Conservation (phyloP, 2,329 filamentous ascomycete species). For the Purpureocillium lavendulum region DNA sequence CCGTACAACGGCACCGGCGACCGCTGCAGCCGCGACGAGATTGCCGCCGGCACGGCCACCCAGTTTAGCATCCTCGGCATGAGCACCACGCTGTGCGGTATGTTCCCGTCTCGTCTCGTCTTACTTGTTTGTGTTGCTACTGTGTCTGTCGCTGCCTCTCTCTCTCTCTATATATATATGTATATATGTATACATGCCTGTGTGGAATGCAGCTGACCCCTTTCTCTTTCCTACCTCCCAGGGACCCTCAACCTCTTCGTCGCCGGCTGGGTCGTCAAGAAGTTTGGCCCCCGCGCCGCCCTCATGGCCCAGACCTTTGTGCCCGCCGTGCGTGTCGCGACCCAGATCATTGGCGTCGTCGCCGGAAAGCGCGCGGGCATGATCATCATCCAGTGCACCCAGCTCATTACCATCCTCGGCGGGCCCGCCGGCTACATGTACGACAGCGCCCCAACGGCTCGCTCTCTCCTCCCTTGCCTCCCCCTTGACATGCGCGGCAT, state of each 20-base stretch:
- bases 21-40: constrained; percentile 51
- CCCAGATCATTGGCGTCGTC: constrained; percentile 57
- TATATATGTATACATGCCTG: too few relatives aligned
- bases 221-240: constrained; percentile 1
- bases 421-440: constrained; percentile 60
- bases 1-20: constrained; percentile 38
- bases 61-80: constrained; percentile 58
- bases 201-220: too few relatives aligned
- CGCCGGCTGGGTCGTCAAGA: constrained; percentile 58
- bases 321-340: constrained; percentile 52
- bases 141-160: too few relatives aligned
- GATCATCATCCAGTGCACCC: constrained; percentile 57
- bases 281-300: constrained; percentile 53
- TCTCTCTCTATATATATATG: too few relatives aligned
- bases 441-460: constrained; percentile 4
- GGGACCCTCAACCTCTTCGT: constrained; percentile 57
- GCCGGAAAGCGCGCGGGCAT: constrained; percentile 56
- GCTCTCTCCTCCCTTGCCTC: too few relatives aligned
- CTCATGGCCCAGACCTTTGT: constrained; percentile 56
- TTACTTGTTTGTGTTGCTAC: too few relatives aligned
- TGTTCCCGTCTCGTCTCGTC: neutral
- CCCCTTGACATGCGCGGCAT: too few relatives aligned
- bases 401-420: constrained; percentile 60
- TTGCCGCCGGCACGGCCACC: constrained; percentile 55
- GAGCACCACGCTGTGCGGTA: constrained; percentile 58